phyloP scores from a whole-genome alignment of 129 eudicot species.

The Oenanthe sinensis region DNA sequence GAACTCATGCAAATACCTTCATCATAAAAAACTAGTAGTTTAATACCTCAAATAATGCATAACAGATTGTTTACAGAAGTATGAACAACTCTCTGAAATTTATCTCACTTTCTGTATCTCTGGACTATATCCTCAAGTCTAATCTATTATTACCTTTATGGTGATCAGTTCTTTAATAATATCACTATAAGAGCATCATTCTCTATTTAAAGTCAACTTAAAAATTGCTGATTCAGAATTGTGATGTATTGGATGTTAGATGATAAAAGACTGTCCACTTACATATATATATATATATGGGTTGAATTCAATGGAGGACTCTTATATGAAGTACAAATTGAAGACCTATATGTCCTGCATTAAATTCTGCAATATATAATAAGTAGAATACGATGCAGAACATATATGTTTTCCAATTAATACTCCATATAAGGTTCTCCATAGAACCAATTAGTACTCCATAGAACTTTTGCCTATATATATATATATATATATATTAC shows the following conservation, averaged over 20 bases:
- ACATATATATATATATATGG: background rate
- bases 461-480: too few relatives aligned
- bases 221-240: background rate
- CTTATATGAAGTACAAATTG: too few relatives aligned
- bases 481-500: background rate
- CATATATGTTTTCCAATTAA: too few relatives aligned
- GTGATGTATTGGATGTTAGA: background rate
- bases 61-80: background rate
- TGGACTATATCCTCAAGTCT: background rate
- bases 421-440: too few relatives aligned
- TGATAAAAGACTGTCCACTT: background rate
- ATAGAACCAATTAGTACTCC: too few relatives aligned
- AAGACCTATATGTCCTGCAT: too few relatives aligned
- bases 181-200: background rate
- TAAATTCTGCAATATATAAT: too few relatives aligned
- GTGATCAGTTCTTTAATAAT: background rate
- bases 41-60: background rate
- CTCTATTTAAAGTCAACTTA: background rate
- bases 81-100: background rate
- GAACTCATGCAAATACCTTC: constrained; percentile 84
- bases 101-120: background rate
- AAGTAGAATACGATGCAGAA: too few relatives aligned
- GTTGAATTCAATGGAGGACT: too few relatives aligned
- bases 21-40: constrained; percentile 10
- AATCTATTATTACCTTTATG: background rate